Percentiles rank a stretch among this genome's conserved stretches.
Conservation (phyloP, 2,329 filamentous ascomycete genomes). For the Fusarium papillatum region DNA sequence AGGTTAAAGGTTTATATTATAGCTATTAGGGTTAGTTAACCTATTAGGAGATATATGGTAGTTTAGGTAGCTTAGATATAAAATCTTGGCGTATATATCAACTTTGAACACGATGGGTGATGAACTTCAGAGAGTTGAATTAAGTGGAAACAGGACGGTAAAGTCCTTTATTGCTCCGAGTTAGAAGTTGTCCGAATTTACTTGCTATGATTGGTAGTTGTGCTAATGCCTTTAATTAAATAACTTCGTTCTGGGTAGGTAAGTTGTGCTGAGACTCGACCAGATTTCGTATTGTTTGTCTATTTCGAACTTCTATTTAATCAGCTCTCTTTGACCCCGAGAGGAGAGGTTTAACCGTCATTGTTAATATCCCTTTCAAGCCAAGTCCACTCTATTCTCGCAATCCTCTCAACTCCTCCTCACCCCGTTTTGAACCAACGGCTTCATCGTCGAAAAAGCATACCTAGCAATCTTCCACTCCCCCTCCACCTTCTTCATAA, state of each 20-base stretch:
- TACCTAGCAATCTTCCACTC: conserved; percentile 41
- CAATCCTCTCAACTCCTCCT: not conserved
- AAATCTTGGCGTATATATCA: too few species aligned
- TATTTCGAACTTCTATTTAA: not conserved
- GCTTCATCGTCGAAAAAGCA: conserved; percentile 40
- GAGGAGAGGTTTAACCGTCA: not conserved
- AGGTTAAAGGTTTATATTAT: too few species aligned
- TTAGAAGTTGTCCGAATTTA: not conserved
- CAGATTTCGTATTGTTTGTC: too few species aligned
- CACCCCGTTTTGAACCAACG: conserved; percentile 30
- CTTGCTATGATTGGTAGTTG: not conserved
- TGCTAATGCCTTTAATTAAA: not conserved
- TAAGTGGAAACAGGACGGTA: not conserved
- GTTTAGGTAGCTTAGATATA: too few species aligned
- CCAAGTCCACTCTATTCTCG: not conserved
- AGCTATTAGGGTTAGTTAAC: too few species aligned
- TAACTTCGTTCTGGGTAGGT: not conserved
- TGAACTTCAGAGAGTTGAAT: not conserved
- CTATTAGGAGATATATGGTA: too few species aligned
- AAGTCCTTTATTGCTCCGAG: not conserved
- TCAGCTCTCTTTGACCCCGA: fast-evolving
- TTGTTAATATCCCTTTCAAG: not conserved
- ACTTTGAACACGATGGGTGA: too few species aligned
- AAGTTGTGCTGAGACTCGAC: too few species aligned
- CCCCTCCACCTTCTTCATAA: conserved; percentile 28